Evolutionary conservation across 1,284 basidiomycete genomes (phyloP).

Genomic region (Anthracocystis walkeri): DNA sequence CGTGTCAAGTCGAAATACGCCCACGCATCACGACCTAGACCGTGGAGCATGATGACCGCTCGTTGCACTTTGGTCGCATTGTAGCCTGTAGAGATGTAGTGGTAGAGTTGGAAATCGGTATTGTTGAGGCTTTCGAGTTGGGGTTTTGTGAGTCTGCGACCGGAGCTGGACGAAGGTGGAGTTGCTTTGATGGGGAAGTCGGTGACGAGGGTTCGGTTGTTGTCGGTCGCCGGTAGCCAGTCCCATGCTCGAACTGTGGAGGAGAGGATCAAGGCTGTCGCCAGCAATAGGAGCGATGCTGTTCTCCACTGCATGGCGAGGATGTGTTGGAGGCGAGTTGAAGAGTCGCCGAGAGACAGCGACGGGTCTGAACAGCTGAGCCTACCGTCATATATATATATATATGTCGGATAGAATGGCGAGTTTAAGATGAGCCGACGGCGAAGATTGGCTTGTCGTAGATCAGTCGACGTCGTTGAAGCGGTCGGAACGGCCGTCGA

Average conservation of each 20-base stretch:
- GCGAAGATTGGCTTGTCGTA: neutral
- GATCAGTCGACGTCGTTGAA: neutral
- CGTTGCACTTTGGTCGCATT: slow-evolving; percentile 40
- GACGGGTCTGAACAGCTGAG: neutral
- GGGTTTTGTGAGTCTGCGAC: slow-evolving; percentile 4
- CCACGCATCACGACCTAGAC: slow-evolving; percentile 57
- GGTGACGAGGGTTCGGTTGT: slow-evolving; percentile 45
- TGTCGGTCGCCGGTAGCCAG: slow-evolving; percentile 45
- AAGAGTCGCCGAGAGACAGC: neutral
- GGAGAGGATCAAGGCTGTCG: slow-evolving; percentile 11
- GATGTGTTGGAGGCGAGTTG: neutral
- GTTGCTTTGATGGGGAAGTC: slow-evolving; percentile 35
- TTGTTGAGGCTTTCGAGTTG: slow-evolving; percentile 23
- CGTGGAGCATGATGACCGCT: slow-evolving; percentile 54
- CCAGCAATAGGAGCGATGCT: slow-evolving; percentile 9
- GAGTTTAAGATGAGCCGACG: too few species aligned
- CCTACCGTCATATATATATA: neutral
- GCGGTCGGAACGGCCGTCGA: slow-evolving; percentile 1
- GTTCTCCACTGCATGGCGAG: slow-evolving; percentile 9
- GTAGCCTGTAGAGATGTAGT: slow-evolving; percentile 47
- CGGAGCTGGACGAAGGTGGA: slow-evolving; percentile 18
- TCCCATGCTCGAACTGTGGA: slow-evolving; percentile 30
- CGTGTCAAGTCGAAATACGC: slow-evolving; percentile 50
- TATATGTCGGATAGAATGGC: neutral
- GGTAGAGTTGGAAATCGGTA: slow-evolving; percentile 44